phyloP scores from a whole-genome alignment of 75 land plant genomes.

The Sequoiadendron giganteum region DNA sequence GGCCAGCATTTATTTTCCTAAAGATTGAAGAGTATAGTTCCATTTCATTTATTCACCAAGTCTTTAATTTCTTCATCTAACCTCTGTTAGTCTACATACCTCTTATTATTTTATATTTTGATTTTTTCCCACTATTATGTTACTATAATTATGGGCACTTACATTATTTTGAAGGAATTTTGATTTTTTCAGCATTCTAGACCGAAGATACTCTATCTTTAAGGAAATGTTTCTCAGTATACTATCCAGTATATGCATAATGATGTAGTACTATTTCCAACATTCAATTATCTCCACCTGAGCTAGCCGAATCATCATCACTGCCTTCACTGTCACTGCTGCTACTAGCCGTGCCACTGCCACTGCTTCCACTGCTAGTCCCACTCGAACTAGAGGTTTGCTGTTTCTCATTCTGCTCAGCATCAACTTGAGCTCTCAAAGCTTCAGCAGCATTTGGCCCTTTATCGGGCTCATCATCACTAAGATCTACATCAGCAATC shows the following conservation, averaged over 20 bases:
- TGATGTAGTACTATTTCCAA: background rate
- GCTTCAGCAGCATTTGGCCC: conserved; percentile 71
- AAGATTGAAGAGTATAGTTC: background rate
- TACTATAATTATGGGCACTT: background rate
- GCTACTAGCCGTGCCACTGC: conserved; percentile 61
- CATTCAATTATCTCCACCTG: conserved; percentile 26
- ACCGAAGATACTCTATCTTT: background rate
- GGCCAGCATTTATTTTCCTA: background rate
- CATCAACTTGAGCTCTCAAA: conserved; percentile 64
- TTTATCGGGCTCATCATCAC: conserved; percentile 58
- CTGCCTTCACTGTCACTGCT: conserved; percentile 58
- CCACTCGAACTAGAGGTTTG: conserved; percentile 54
- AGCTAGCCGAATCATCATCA: conserved; percentile 67
- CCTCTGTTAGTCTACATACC: background rate
- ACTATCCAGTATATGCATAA: background rate
- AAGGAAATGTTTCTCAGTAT: background rate
- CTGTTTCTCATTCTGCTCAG: conserved; percentile 26
- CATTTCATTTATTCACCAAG: background rate
- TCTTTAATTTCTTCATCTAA: background rate
- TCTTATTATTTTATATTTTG: background rate
- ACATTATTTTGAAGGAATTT: background rate
- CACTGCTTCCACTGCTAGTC: conserved; percentile 59
- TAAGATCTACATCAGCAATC: conserved; percentile 78
- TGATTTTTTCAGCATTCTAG: background rate
- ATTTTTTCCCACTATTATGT: background rate